Evolutionary conservation across 2,329 filamentous ascomycete genomes (phyloP).

Genomic region (Plectosphaerella plurivora): DNA sequence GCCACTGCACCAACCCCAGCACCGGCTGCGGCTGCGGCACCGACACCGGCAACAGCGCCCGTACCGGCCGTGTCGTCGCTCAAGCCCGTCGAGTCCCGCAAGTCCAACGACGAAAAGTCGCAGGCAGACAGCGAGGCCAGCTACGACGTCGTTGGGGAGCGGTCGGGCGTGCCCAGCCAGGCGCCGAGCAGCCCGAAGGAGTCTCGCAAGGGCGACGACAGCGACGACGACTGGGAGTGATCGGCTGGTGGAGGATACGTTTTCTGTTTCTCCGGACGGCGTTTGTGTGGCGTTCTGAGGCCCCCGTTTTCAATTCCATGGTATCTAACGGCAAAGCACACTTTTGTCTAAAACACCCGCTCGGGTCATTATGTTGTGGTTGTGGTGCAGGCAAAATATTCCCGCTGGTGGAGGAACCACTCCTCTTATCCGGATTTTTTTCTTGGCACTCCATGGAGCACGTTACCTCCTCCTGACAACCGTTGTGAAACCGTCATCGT

Average conservation of each 20-base stretch:
- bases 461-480: conserved; percentile 60
- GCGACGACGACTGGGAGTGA: conserved; percentile 72
- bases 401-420: too few relatives aligned
- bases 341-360: not conserved
- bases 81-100: conserved; percentile 61
- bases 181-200: conserved; percentile 66
- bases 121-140: conserved; percentile 91
- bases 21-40: not conserved
- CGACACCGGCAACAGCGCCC: conserved; percentile 14
- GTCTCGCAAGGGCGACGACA: conserved; percentile 51
- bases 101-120: conserved; percentile 83
- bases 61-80: conserved; percentile 34
- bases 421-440: too few relatives aligned
- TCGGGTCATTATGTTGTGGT: not conserved
- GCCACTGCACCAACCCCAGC: not conserved
- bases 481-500: conserved; percentile 78
- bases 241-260: conserved; percentile 1
- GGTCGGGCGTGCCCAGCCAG: conserved; percentile 72
- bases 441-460: too few relatives aligned
- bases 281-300: conserved; percentile 13
- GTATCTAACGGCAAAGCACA: not conserved
- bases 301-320: conserved; percentile 4
- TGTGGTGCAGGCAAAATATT: not conserved
- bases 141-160: conserved; percentile 85
- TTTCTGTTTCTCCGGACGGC: conserved; percentile 4